Percentiles rank a stretch among this genome's conserved stretches.
Conservation (phyloP, 306 rosid species). For the Dryas drummondii region DNA sequence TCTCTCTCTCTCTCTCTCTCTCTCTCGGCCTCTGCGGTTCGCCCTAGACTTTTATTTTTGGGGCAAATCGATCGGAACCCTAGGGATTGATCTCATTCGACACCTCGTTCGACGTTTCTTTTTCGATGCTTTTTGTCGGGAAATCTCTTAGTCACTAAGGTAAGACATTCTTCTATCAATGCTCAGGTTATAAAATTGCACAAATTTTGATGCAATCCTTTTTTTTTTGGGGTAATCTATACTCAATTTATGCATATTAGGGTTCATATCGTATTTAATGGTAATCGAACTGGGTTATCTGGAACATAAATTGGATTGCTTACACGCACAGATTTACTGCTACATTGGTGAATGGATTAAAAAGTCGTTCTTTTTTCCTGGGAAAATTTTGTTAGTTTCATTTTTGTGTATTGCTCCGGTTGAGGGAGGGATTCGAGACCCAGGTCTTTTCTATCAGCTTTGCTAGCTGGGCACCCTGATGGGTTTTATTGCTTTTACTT, state of each 20-base stretch:
- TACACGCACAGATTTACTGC: neutral
- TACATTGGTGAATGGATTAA: neutral
- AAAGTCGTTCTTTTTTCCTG: neutral
- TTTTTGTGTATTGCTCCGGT: no score
- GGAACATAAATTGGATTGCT: neutral
- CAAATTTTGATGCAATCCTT: neutral
- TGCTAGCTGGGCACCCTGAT: neutral
- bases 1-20: neutral
- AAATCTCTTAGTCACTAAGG: slow-evolving; percentile 8
- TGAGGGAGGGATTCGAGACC: no score
- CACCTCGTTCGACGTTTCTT: neutral
- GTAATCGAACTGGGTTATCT: neutral
- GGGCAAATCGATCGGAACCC: slow-evolving; percentile 19
- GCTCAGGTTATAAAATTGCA: neutral
- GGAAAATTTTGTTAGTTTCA: neutral
- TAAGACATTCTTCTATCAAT: neutral
- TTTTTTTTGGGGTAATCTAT: neutral
- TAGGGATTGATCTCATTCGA: neutral
- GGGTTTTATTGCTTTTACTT: neutral
- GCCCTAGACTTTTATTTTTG: slow-evolving; percentile 12
- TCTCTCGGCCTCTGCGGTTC: slow-evolving; percentile 2
- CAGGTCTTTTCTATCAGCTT: no score
- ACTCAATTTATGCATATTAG: neutral
- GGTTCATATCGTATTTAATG: slow-evolving; percentile 1
- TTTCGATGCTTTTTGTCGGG: neutral